Percentiles rank a stretch among this genome's conserved stretches.
phyloP scores from a whole-genome alignment of 306 rosid genomes.

The Cucurbita maxima region DNA sequence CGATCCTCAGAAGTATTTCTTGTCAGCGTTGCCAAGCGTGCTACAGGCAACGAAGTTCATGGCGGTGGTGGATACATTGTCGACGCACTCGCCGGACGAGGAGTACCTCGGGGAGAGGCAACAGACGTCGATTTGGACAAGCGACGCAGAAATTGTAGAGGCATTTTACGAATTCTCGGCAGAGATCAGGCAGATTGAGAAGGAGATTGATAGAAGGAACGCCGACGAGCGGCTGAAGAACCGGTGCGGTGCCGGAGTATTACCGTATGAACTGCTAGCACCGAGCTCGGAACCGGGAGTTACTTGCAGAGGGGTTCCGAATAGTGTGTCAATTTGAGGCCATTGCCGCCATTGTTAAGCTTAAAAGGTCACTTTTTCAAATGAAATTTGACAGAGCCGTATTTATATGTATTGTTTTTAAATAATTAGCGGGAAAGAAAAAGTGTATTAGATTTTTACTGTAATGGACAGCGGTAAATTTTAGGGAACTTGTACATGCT shows the following conservation, averaged over 20 bases:
- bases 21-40: constrained; percentile 50
- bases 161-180: constrained; percentile 59
- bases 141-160: constrained; percentile 47
- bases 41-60: constrained; percentile 54
- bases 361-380: not conserved
- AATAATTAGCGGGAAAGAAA: not conserved
- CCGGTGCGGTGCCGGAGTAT: constrained; percentile 90
- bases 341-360: not conserved
- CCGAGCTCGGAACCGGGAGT: constrained; percentile 92
- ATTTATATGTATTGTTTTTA: not conserved
- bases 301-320: constrained; percentile 92
- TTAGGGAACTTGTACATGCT: constrained; percentile 1
- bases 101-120: constrained; percentile 88
- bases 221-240: constrained; percentile 31
- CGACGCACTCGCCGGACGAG: constrained; percentile 86
- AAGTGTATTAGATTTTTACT: not conserved
- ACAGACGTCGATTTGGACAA: constrained; percentile 61
- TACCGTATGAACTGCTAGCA: constrained; percentile 79
- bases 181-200: constrained; percentile 46
- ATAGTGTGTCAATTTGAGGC: constrained; percentile 66
- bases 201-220: constrained; percentile 63
- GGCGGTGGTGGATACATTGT: constrained; percentile 87
- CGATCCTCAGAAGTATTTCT: constrained; percentile 75
- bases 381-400: not conserved
- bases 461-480: not conserved